phyloP scores from a whole-genome alignment of 2,329 filamentous ascomycete genomes.

The Calycina marina region DNA sequence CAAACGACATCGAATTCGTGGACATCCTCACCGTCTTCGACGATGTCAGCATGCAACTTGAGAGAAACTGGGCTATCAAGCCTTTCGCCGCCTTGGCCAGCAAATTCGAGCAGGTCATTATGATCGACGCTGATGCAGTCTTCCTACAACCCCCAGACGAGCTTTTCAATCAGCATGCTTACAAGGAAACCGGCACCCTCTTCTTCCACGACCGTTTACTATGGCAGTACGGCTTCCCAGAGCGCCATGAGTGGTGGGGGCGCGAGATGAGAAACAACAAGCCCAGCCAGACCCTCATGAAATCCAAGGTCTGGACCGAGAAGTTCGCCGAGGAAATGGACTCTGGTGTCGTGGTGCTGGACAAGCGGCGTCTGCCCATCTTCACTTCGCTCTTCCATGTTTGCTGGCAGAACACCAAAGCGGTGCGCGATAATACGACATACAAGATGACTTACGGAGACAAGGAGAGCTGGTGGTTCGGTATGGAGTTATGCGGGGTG shows the following conservation, averaged over 20 bases:
- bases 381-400: conserved; percentile 27
- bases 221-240: conserved; percentile 14
- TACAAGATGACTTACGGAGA: conserved; percentile 30
- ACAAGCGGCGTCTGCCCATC: conserved; percentile 26
- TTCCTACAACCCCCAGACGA: conserved; percentile 25
- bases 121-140: conserved; percentile 27
- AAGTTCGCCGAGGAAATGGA: conserved; percentile 3
- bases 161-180: conserved; percentile 22
- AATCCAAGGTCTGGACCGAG: conserved; percentile 2
- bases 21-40: conserved; percentile 2
- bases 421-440: conserved; percentile 26
- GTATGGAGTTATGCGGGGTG: conserved; percentile 26
- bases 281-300: conserved; percentile 2
- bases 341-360: conserved; percentile 19
- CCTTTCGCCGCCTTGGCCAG: conserved; percentile 27
- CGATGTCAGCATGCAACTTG: conserved; percentile 1
- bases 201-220: conserved; percentile 29
- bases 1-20: conserved; percentile 2
- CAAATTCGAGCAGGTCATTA: conserved; percentile 24
- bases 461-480: conserved; percentile 33
- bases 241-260: conserved; percentile 26
- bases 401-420: conserved; percentile 30
- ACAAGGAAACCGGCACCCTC: conserved; percentile 22
- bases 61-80: conserved; percentile 26
- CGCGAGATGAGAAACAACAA: conserved; percentile 25